Evolutionary conservation across 148 eudicot species (phyloP).

Genomic region (Tetragonia tetragonoides): DNA sequence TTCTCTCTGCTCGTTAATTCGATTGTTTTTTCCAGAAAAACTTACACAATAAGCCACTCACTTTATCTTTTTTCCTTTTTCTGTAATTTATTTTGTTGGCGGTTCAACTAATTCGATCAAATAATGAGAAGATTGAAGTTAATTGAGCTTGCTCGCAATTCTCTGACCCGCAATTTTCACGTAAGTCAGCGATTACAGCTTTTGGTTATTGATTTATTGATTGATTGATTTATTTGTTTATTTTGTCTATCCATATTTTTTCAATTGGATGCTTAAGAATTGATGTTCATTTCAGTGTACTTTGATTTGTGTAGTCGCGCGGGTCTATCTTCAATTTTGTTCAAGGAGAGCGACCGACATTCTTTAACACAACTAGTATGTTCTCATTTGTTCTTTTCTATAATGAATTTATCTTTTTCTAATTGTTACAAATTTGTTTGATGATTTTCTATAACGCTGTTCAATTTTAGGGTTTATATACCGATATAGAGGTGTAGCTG

Average conservation of each 20-base stretch:
- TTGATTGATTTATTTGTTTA: too few relatives aligned
- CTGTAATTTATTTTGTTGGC: not conserved
- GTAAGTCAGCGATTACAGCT: conserved; percentile 3
- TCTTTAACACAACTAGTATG: conserved; percentile 14
- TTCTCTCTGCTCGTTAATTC: too few relatives aligned
- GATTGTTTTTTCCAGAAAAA: too few relatives aligned
- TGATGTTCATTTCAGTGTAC: conserved; percentile 6
- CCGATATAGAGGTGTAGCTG: conserved; percentile 20
- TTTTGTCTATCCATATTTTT: not conserved
- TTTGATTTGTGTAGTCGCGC: conserved; percentile 28
- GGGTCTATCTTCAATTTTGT: conserved; percentile 15
- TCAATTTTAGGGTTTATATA: conserved; percentile 24
- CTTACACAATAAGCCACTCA: too few relatives aligned
- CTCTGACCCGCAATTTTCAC: conserved; percentile 25
- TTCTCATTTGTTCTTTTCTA: conserved; percentile 7
- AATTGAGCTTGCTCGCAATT: conserved; percentile 27
- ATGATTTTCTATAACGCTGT: conserved; percentile 15
- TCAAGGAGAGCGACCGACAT: conserved; percentile 18
- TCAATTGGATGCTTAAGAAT: not conserved
- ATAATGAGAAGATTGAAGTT: conserved; percentile 35
- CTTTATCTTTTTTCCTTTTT: not conserved
- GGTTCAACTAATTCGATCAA: not conserved
- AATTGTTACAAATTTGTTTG: not conserved
- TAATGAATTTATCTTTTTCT: not conserved
- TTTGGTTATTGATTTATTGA: not conserved